Evolutionary conservation across 345 rosid genomes (phyloP).

Genomic region (Populus tremula): DNA sequence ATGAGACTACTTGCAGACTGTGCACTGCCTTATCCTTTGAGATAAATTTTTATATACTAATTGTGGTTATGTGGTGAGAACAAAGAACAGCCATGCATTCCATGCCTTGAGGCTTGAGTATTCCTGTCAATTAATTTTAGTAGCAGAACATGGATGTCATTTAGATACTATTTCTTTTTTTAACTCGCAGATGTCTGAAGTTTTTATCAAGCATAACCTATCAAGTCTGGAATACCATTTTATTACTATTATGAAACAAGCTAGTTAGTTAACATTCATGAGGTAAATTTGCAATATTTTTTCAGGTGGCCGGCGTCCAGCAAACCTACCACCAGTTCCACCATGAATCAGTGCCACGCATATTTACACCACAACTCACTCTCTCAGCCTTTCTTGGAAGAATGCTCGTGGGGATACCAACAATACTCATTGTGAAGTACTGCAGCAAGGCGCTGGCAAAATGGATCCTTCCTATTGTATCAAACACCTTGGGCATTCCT

Average conservation of each 20-base stretch:
- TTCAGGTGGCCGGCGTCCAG: conserved; percentile 78
- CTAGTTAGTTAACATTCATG: not conserved
- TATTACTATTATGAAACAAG: not conserved
- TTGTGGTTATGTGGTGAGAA: not conserved
- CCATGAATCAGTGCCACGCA: conserved; percentile 65
- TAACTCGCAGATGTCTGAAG: not conserved
- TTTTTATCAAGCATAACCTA: not conserved
- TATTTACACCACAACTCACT: conserved; percentile 54
- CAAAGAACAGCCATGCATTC: not conserved
- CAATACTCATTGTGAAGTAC: conserved; percentile 77
- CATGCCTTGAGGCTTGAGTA: not conserved
- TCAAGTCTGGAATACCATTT: not conserved
- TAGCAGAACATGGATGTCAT: not conserved
- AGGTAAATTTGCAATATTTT: not conserved
- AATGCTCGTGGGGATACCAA: conserved; percentile 74
- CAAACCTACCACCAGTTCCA: conserved; percentile 88
- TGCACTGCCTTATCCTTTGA: not conserved
- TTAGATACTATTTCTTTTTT: not conserved
- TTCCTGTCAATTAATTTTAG: not conserved
- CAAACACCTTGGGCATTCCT: conserved; percentile 71
- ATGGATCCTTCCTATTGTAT: conserved; percentile 72
- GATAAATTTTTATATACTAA: too few relatives aligned
- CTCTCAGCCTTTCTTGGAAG: conserved; percentile 52
- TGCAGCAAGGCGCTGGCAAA: conserved; percentile 93
- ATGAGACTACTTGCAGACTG: not conserved